Conservation (phyloP, 192 early-diverging fungal genomes). For the Gryganskiella cystojenkinii region DNA sequence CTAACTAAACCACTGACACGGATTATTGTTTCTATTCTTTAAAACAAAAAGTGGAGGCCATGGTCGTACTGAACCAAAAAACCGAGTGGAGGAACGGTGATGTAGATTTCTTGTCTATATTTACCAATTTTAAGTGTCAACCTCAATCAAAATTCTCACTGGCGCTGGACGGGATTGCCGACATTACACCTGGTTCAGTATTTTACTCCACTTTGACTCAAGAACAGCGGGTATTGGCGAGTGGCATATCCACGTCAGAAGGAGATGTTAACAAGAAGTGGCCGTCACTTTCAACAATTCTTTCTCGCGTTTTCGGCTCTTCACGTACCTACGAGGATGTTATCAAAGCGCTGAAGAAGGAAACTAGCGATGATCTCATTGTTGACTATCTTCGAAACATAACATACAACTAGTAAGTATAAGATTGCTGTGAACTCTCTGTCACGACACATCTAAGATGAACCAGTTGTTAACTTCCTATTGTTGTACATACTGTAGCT, state of each 20-base stretch:
- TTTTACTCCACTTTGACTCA: not conserved
- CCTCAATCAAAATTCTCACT: slow-evolving; percentile 1
- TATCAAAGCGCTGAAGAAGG: not conserved
- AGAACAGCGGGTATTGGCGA: not conserved
- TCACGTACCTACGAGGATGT: not conserved
- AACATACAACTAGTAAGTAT: slow-evolving; percentile 8
- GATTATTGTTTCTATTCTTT: not conserved
- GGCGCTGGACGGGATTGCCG: not conserved
- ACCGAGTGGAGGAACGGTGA: not conserved
- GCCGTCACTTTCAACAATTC: not conserved
- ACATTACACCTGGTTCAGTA: not conserved
- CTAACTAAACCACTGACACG: no score
- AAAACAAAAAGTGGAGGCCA: not conserved
- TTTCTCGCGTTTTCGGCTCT: not conserved
- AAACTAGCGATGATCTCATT: slow-evolving; percentile 3
- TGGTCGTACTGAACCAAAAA: not conserved
- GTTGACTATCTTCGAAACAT: slow-evolving; percentile 12
- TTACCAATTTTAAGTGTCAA: not conserved
- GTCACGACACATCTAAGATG: no score
- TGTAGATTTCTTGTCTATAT: not conserved
- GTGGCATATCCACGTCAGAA: not conserved
- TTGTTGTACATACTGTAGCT: slow-evolving; percentile 1
- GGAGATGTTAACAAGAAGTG: not conserved
- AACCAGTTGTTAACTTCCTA: not conserved
- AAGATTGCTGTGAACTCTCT: no score